These are phyloP conservation scores for Alternaria triticina DNA, from an alignment of 2,329 filamentous ascomycete species.

Conservation along the genomic window DNA sequence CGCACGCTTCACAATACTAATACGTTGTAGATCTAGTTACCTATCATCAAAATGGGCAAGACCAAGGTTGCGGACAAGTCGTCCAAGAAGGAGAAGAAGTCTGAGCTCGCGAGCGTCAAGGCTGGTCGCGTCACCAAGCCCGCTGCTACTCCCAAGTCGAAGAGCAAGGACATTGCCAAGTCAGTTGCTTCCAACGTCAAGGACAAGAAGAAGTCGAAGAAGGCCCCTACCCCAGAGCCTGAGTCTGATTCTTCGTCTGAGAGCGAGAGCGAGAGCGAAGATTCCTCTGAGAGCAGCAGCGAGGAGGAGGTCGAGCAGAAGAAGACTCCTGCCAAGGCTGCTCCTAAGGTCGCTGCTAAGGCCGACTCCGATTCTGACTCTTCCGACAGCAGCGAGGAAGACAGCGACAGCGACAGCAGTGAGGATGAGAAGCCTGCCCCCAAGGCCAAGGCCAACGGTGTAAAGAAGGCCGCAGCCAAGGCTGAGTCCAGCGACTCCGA, in stretches of 20 bases:
- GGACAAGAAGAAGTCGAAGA: conserved; percentile 61
- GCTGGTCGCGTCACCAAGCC: conserved; percentile 71
- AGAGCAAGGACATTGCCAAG: conserved; percentile 73
- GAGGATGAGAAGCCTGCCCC: conserved; percentile 36
- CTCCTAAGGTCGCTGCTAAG: conserved; percentile 44
- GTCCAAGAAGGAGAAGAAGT: conserved; percentile 66
- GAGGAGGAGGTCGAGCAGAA: conserved; percentile 44
- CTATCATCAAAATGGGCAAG: conserved; percentile 45
- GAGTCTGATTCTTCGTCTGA: conserved; percentile 49
- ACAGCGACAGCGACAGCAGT: conserved; percentile 34
- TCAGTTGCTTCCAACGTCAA: conserved; percentile 43
- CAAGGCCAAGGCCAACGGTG: conserved; percentile 42
- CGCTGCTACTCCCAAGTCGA: conserved; percentile 67
- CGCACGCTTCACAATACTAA: conserved; percentile 35
- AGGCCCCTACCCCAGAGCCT: conserved; percentile 56
- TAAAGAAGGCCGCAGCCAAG: conserved; percentile 42
- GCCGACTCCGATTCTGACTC: conserved; percentile 43
- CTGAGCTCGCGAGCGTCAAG: conserved; percentile 65
- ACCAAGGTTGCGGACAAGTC: conserved; percentile 42
- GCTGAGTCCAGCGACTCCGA: conserved; percentile 47
- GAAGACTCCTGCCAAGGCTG: conserved; percentile 43
- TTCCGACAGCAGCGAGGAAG: conserved; percentile 32
- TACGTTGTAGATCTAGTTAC: conserved; percentile 37
- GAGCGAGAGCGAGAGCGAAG: conserved; percentile 45
- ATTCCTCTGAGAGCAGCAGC: conserved; percentile 36